Evolutionary conservation across 805 yeast genomes (phyloP), one percentile per base, ranked within the genome.

Genomic region (Isabelozyma pseudorhagii): DNA sequence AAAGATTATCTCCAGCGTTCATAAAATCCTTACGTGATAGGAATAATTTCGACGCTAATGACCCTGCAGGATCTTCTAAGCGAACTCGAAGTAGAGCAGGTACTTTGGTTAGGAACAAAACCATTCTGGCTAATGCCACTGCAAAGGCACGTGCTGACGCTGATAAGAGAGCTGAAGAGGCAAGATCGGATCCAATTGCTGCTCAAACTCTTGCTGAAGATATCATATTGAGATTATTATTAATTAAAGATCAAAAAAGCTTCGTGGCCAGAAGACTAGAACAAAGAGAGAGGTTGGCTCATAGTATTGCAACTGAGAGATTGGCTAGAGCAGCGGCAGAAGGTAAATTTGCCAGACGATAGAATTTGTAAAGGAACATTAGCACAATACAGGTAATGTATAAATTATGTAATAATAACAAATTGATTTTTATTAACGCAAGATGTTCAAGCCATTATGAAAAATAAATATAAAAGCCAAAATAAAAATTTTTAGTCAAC

Each of bases 51-150:
- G 74, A 72, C 25, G 36, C 57, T 4, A 51, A 51, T 15, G 39
- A 28, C 15, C 29, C 44, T 6, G 10, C 46, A 11, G 34, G 34
- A 21, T 13, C 25, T 4, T 42, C 50, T 14, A 15, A 15, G 14
- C 25, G 41, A 13, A 25, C 36, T 15, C 47, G 61, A 50, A 66
- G 74, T 5, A 62, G 79, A 45, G 70, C 77, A 42, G 77, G 77
- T 0, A 77, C 83, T 1, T 61, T 87, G 43, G 84, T 83, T 13
- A 70, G 96, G 45, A 75, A 76, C 46, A 81, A 81, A 53, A 87
- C 96, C 0, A 82, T 87, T 25, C 70, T 78, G 72, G 93, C 90
- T 0, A 87, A 84, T 57, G 85, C 90, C 8, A 83, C 91, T 18
- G 76, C 82, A 11, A 75, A 70, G 45, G 76, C 80, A 8, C 78